Conservation (phyloP, 2,329 filamentous ascomycete genomes). For the Neofusicoccum ribis region DNA sequence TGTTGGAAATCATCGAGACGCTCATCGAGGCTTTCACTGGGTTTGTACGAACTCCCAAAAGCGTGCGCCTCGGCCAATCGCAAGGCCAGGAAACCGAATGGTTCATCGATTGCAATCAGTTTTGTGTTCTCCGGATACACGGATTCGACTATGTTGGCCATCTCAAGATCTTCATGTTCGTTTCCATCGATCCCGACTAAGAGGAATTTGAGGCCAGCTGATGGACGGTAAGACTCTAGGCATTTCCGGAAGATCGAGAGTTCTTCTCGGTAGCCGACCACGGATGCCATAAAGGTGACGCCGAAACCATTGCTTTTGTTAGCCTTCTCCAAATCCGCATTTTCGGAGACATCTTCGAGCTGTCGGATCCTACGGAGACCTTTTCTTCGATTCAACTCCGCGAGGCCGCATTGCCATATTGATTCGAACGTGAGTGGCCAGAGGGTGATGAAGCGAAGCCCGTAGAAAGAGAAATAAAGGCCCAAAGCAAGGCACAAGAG, state of each 20-base stretch:
- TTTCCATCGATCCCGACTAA: constrained; percentile 34
- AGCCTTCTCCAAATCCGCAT: not conserved
- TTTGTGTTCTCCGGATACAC: constrained; percentile 26
- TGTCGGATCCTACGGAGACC: too few species aligned
- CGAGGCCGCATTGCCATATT: not conserved
- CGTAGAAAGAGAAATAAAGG: too few species aligned
- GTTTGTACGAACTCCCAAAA: constrained; percentile 23
- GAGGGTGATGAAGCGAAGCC: too few species aligned
- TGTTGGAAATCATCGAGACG: not conserved
- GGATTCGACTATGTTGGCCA: constrained; percentile 32
- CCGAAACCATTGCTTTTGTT: not conserved
- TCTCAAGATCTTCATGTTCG: constrained; percentile 30
- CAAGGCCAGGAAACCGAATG: constrained; percentile 30
- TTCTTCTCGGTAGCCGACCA: constrained; percentile 37
- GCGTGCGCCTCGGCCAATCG: constrained; percentile 23
- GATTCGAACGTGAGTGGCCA: too few species aligned
- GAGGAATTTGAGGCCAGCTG: constrained; percentile 28
- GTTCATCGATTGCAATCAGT: constrained; percentile 28
- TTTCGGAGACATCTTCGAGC: too few species aligned
- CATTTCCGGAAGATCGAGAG: constrained; percentile 29
- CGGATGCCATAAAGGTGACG: constrained; percentile 28
- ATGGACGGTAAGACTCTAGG: constrained; percentile 32
- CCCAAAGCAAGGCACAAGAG: too few species aligned
- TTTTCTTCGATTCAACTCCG: not conserved
- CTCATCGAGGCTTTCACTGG: not conserved